Conservation (phyloP, 306 rosid species). For the Citrullus colocynthis region DNA sequence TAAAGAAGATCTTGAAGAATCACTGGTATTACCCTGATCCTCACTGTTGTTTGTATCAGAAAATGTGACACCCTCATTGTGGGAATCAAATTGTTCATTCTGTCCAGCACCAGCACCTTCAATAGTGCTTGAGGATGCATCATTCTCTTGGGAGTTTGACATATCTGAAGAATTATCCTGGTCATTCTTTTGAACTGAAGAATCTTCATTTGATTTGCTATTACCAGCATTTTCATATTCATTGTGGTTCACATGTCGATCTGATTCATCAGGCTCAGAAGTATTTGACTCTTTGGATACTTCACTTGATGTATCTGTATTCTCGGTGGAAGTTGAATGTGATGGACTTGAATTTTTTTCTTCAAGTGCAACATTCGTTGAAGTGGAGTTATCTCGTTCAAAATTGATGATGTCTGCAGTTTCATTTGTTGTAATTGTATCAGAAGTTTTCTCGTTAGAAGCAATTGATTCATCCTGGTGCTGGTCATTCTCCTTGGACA, state of each 20-base stretch:
- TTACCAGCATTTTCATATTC: background rate
- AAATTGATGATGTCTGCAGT: background rate
- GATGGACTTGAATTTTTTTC: slow-evolving; percentile 21
- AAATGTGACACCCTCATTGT: slow-evolving; percentile 24
- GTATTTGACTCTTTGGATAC: slow-evolving; percentile 12
- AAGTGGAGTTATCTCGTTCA: background rate
- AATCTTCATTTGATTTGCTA: slow-evolving; percentile 19
- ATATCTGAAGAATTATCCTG: slow-evolving; percentile 39
- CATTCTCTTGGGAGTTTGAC: slow-evolving; percentile 33
- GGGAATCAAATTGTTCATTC: slow-evolving; percentile 28
- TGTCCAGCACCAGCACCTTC: slow-evolving; percentile 17
- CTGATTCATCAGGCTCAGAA: background rate
- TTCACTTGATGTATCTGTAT: slow-evolving; percentile 11
- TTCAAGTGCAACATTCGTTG: background rate
- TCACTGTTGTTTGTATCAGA: slow-evolving; percentile 8
- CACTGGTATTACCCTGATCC: slow-evolving; percentile 19
- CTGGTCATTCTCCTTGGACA: slow-evolving; percentile 25
- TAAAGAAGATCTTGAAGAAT: slow-evolving; percentile 26
- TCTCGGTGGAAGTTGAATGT: slow-evolving; percentile 4
- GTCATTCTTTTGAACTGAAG: slow-evolving; percentile 26
- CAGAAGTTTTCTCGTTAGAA: background rate
- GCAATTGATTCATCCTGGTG: slow-evolving; percentile 12
- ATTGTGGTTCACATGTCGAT: background rate
- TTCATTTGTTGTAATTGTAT: slow-evolving; percentile 3
- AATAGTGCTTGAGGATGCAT: slow-evolving; percentile 29